Percentiles rank a stretch among this genome's conserved stretches.
These are phyloP conservation scores for Syncephalastrum contaminatum DNA, from an alignment of 371 early-diverging fungal species.

Conservation along the genomic window DNA sequence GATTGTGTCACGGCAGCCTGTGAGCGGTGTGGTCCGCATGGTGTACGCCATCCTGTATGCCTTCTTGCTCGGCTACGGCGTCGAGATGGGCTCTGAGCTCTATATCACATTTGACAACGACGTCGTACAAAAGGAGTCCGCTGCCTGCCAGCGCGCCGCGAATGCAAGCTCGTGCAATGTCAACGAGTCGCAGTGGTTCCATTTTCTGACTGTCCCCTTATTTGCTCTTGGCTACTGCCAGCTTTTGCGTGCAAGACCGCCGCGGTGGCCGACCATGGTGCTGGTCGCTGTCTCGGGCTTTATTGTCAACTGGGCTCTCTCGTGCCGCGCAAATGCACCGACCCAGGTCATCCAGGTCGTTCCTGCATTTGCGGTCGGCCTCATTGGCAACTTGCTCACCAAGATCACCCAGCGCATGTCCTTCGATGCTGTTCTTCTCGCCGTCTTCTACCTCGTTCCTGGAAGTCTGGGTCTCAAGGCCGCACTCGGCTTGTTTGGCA, in stretches of 20 bases:
- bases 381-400: conserved; percentile 30
- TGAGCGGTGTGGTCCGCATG: conserved; percentile 83
- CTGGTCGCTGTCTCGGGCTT: conserved; percentile 27
- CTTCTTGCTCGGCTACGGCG: conserved; percentile 77
- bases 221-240: conserved; percentile 47
- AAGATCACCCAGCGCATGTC: conserved; percentile 53
- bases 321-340: conserved; percentile 48
- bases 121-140: conserved; percentile 13
- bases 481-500: conserved; percentile 43
- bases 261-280: conserved; percentile 26
- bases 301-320: conserved; percentile 31
- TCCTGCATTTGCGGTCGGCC: conserved; percentile 11
- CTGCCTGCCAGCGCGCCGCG: conserved; percentile 19
- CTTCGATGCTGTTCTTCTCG: conserved; percentile 54
- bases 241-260: conserved; percentile 32
- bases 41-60: conserved; percentile 80
- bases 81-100: conserved; percentile 66
- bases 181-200: conserved; percentile 28
- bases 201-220: conserved; percentile 41
- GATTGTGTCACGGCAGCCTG: conserved; percentile 78
- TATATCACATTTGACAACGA: conserved; percentile 36
- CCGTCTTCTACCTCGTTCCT: conserved; percentile 58
- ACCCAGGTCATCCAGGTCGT: conserved; percentile 24
- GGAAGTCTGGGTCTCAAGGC: conserved; percentile 57
- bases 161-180: conserved; percentile 26